Conservation (phyloP, 1,284 basidiomycete species). For the Ceratobasidium sp. region DNA sequence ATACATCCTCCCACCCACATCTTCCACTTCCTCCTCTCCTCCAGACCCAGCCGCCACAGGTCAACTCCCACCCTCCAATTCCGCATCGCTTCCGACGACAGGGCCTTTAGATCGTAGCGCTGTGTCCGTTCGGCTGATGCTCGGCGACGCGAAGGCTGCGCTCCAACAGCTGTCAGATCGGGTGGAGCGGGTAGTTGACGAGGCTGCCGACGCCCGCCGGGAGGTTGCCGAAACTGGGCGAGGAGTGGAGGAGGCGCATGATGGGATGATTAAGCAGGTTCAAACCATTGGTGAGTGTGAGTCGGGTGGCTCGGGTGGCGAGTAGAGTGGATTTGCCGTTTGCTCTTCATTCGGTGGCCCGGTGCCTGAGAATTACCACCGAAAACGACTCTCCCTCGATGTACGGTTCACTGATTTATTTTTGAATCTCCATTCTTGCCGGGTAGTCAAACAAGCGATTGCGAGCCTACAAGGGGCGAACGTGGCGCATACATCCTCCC, state of each 20-base stretch:
- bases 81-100: slow-evolving; percentile 5
- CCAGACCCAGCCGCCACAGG: background rate
- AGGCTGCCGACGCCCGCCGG: slow-evolving; percentile 19
- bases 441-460: slow-evolving; percentile 16
- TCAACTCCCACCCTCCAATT: background rate
- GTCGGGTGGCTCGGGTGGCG: background rate
- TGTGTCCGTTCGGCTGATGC: slow-evolving; percentile 34
- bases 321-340: background rate
- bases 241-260: slow-evolving; percentile 21
- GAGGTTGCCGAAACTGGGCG: slow-evolving; percentile 16
- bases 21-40: background rate
- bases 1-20: slow-evolving; percentile 19
- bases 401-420: background rate
- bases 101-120: slow-evolving; percentile 28
- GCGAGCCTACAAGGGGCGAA: background rate
- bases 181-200: slow-evolving; percentile 26
- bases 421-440: background rate
- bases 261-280: slow-evolving; percentile 1
- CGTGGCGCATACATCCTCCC: slow-evolving; percentile 37
- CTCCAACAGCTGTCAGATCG: slow-evolving; percentile 39
- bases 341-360: background rate
- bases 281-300: background rate
- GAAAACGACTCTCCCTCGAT: background rate
- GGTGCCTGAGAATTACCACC: background rate
- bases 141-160: slow-evolving; percentile 29